Evolutionary conservation across 1,139 yeast genomes (phyloP), one percentile per base, ranked within the genome.

Genomic region (Blastobotrys illinoisensis): DNA sequence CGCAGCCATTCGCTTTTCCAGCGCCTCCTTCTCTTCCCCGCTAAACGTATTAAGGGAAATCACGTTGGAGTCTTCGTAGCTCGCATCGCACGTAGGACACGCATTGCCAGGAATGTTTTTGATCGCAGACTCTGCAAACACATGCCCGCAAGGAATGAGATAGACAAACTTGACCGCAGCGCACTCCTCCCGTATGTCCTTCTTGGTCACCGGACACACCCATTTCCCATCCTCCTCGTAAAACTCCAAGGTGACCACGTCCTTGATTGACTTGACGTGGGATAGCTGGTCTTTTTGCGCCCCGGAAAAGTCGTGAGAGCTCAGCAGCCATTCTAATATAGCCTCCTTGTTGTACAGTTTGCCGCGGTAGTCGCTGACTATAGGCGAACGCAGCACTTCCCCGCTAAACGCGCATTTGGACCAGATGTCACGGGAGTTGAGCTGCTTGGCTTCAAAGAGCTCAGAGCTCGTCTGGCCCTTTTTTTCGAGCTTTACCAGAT

Each of bases 341-440:
- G 84, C 73, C 58, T 86, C 90, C 61, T 87, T 88, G 60, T 83
- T 80, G 67, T 80, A 87, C n/a, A 90, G 64, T 40, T 74, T 68
- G 0, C 97, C 97, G 56, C 72, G 73, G 65, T 76, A 85, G 69
- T 89, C 97, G 28, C 90, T 80, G 5, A 86, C 88, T 2, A 88
- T 73, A 0, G 85, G 88, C 5, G 66, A 67, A 9, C 58, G 62
- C 19, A 82, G 69, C 9, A 66, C 67, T 20, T 69, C 68, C 1
- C 73, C 73, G 1, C 79, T 71, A 19, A 82, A 60, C 3, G 71
- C 65, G 58, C 86, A 81, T 5, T 67, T 67, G 52, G 74, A 65
- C 80, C 84, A 75, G 44, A 62, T 54, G 47, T 66, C 69, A n/a
- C 53, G 59, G 19, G 61, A 58, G 47, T 64, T 63, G 49, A 61